Base-by-base conservation (phyloP, 139 green algal species). In the Yamagishiella unicocca region DNA sequence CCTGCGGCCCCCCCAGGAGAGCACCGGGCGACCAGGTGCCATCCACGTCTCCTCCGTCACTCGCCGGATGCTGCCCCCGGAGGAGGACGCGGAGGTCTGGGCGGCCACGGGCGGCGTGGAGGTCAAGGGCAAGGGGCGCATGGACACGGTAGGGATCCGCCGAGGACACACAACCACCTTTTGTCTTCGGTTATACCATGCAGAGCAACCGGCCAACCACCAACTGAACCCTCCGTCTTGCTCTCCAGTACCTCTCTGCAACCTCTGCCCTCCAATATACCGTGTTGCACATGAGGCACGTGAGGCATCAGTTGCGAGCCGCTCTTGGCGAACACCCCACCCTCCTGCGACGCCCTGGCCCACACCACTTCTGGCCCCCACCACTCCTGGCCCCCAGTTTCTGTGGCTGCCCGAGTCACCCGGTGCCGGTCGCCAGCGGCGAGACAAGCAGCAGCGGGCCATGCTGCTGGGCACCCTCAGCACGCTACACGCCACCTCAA, bases 111-210 rank as follows among this genome's bases (percentile, higher is more conserved):
- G 83, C 0, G 76, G 81, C 3, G 62, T 89, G 10, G 84, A 93
- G 37, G 78, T 93, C 45, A 93, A 93, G 71, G 90, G 90, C 70
- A 92, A 91, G 89, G 90, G 88, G 27, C 24, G 22, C 37, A 93
- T 93, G 90, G 22, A 88, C 31, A 93, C 90, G 61, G 40, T 85
- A 35, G 54, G 76, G 27, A 27, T n/a, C n/a, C n/a, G n/a, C n/a
- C n/a, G n/a, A n/a, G n/a, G n/a, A n/a, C n/a, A n/a, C n/a, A n/a
- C n/a, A n/a, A n/a, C n/a, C n/a, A n/a, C n/a, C n/a, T n/a, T n/a
- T n/a, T n/a, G n/a, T n/a, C n/a, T n/a, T n/a, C n/a, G n/a, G n/a
- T n/a, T n/a, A n/a, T n/a, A n/a, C n/a, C n/a, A n/a, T n/a, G n/a
- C n/a, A n/a, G n/a, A n/a, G n/a, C n/a, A n/a, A n/a, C n/a, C n/a